Base-by-base conservation (phyloP, 106 monocot species). In the Dendrobium catenatum region DNA sequence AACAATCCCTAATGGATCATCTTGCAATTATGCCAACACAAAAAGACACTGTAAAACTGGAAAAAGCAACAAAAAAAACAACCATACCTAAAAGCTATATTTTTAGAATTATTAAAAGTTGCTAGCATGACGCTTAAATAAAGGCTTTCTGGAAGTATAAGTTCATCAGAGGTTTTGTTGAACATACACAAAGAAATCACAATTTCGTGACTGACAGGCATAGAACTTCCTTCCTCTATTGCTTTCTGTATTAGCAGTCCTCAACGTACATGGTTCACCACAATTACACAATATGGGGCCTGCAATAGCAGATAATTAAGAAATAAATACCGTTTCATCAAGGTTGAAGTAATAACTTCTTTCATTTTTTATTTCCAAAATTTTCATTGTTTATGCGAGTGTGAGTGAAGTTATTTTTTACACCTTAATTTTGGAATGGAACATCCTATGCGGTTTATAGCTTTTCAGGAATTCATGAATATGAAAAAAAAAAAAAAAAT, bases 181-280 rank as follows among this genome's bases (percentile, higher is more conserved):
- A 47, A 83, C 88, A 54, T 92, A 94, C 94, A 86, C 73, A 79
- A 96, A 96, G 81, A 94, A 94, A 77, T 82, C 82, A 66, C 96
- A 96, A 20, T 80, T 85, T 24, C 83, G 88, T 73, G 88, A 86
- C 83, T 88, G 90, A 72, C 94, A 96, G 70, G 83, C 80, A 77
- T 89, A 94, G 80, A 96, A 96, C 83, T 89, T 92, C 83, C 96
- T 90, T 79, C 96, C 96, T 84, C 90, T 88, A 46, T 96, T 96
- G 77, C 20, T 83, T 77, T 90, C 92, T 48, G 96, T 96, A 82
- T 91, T 92, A 72, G 96, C 96, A 73, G 94, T 94, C 88, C 86
- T 84, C 67, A 88, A 82, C 54, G 83, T 59, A 72, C 90, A 92
- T 73, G 90, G 61, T 76, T 64, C 86, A 44, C 92, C 92, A 84